Conservation (phyloP, 2,329 filamentous ascomycete genomes). For the Ophiocordyceps camponoti-rufipedis region DNA sequence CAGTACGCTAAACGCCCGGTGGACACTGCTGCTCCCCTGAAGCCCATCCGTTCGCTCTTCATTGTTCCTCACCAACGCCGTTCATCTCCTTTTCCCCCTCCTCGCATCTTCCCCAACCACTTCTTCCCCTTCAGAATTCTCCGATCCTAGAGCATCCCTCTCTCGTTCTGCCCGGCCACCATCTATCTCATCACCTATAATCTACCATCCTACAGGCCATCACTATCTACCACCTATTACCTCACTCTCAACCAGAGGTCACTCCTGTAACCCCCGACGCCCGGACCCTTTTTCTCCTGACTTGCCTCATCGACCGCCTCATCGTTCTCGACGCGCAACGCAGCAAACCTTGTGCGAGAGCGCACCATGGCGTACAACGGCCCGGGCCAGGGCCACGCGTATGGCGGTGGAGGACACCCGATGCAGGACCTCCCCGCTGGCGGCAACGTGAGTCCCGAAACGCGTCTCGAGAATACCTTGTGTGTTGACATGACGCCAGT, state of each 20-base stretch:
- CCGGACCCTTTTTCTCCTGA: not conserved
- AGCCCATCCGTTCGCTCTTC: not conserved
- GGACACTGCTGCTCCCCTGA: not conserved
- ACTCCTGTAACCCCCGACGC: not conserved
- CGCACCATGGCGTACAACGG: slow-evolving; percentile 43
- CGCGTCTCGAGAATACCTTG: not conserved
- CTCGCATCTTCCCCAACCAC: not conserved
- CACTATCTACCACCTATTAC: not conserved
- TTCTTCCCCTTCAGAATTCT: not conserved
- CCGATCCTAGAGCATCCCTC: not conserved
- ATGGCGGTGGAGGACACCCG: slow-evolving; percentile 36
- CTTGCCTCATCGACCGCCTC: not conserved
- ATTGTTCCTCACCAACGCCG: not conserved
- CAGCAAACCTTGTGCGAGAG: not conserved
- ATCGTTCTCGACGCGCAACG: not conserved
- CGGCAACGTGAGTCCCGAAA: slow-evolving; percentile 33
- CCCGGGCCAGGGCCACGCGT: slow-evolving; percentile 35
- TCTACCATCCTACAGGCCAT: too few species aligned
- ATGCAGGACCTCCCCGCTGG: slow-evolving; percentile 47
- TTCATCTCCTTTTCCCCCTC: not conserved
- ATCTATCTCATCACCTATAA: not conserved
- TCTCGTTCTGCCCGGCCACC: not conserved
- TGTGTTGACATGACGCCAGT: not conserved
- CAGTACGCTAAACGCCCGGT: not conserved
- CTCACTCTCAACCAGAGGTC: not conserved